Evolutionary conservation across 768 basidiomycete genomes (phyloP).

Genomic region (Daedalea quercina): DNA sequence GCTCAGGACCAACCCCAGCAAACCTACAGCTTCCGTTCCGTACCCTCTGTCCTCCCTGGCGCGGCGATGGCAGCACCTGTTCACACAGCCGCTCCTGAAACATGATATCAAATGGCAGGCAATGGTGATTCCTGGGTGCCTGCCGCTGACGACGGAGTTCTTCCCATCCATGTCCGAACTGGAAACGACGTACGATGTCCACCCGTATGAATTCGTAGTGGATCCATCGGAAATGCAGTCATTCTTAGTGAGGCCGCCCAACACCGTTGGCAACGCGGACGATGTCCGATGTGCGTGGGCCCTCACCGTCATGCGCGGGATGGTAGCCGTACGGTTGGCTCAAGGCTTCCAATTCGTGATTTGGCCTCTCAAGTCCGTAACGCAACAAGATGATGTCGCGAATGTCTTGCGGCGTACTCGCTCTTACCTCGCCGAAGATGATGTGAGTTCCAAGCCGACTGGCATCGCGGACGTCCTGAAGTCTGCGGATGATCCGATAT

Average conservation of each 20-base stretch:
- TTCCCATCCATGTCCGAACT: conserved; percentile 74
- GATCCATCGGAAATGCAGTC: conserved; percentile 81
- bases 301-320: conserved; percentile 79
- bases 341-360: conserved; percentile 95
- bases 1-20: conserved; percentile 58
- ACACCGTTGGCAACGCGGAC: conserved; percentile 40
- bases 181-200: conserved; percentile 71
- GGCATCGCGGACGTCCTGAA: conserved; percentile 64
- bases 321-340: conserved; percentile 86
- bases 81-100: conserved; percentile 65
- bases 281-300: conserved; percentile 67
- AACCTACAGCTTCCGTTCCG: conserved; percentile 48
- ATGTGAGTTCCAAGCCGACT: conserved; percentile 45
- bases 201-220: conserved; percentile 84
- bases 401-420: conserved; percentile 41
- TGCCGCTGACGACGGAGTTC: conserved; percentile 88
- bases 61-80: conserved; percentile 84
- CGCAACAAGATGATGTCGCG: conserved; percentile 25
- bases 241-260: conserved; percentile 73
- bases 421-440: conserved; percentile 50
- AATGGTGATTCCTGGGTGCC: conserved; percentile 76
- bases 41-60: conserved; percentile 71
- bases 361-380: conserved; percentile 28
- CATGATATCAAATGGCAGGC: conserved; percentile 91
- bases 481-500: conserved; percentile 66